Percentiles rank a stretch among this genome's conserved stretches.
These are phyloP conservation scores for Liquidambar formosana DNA, from an alignment of 164 flowering plant species.

Conservation along the genomic window DNA sequence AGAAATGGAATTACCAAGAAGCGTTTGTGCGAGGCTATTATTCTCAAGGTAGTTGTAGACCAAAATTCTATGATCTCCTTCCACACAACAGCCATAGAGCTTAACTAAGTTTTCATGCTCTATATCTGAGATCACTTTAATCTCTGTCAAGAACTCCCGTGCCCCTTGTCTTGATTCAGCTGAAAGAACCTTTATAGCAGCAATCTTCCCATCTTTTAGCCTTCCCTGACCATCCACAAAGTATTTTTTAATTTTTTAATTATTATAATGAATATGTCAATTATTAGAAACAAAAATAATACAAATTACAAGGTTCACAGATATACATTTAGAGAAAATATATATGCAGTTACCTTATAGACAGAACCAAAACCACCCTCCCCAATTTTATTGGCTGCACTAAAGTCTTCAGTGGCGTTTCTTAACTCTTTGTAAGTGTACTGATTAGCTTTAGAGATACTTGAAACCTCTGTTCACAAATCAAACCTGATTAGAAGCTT, in stretches of 20 bases:
- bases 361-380: slow-evolving; percentile 94
- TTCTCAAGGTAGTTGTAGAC: slow-evolving; percentile 88
- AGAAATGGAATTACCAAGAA: slow-evolving; percentile 56
- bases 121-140: slow-evolving; percentile 63
- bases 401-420: slow-evolving; percentile 73
- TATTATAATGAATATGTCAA: not conserved
- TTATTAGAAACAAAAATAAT: not conserved
- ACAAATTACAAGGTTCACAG: not conserved
- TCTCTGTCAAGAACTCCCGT: slow-evolving; percentile 80
- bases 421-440: slow-evolving; percentile 62
- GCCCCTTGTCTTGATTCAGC: slow-evolving; percentile 82
- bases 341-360: slow-evolving; percentile 68
- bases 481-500: slow-evolving; percentile 9
- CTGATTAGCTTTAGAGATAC: slow-evolving; percentile 42
- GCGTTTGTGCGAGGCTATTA: slow-evolving; percentile 79
- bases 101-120: slow-evolving; percentile 81
- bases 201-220: slow-evolving; percentile 67
- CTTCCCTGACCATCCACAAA: slow-evolving; percentile 58
- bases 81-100: slow-evolving; percentile 88
- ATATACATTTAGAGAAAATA: not conserved
- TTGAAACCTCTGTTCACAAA: slow-evolving; percentile 48
- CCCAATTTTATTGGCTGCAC: slow-evolving; percentile 73
- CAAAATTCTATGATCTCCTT: slow-evolving; percentile 75
- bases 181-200: slow-evolving; percentile 90
- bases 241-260: not conserved